A percentile compares a stretch with the other conserved stretches of the same genome.
phyloP scores from a whole-genome alignment of 2,329 filamentous ascomycete genomes.

The Cladosporium austrohemisphaericum region DNA sequence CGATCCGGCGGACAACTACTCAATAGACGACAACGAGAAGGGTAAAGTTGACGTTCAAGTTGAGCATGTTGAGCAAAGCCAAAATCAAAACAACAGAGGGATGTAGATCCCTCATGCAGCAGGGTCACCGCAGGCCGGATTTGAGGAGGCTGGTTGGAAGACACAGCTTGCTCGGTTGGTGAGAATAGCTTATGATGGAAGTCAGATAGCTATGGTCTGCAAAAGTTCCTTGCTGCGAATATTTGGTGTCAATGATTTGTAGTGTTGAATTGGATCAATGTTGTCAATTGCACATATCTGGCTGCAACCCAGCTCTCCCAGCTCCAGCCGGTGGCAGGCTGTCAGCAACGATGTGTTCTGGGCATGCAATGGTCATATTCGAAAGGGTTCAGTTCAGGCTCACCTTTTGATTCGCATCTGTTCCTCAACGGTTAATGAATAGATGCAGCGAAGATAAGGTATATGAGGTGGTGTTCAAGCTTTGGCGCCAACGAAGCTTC shows the following conservation, averaged over 20 bases:
- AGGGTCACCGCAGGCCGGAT: constrained; percentile 7
- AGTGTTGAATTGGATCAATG: no score
- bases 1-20: constrained; percentile 5
- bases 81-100: not conserved
- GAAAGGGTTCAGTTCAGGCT: no score
- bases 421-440: no score
- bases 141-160: not conserved
- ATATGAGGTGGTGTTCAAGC: no score
- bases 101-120: constrained; percentile 11
- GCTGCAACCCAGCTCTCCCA: no score
- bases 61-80: constrained; percentile 4
- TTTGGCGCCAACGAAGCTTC: no score
- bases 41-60: constrained; percentile 6
- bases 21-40: constrained; percentile 12
- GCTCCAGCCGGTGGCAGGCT: no score
- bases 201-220: constrained; percentile 13
- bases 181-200: constrained; percentile 4
- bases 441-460: no score
- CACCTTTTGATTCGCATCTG: no score
- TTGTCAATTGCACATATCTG: no score
- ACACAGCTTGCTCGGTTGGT: constrained; percentile 3
- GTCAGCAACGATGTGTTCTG: no score
- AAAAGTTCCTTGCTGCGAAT: constrained; percentile 11
- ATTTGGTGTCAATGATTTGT: not conserved
- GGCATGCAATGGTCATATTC: no score